Conservation (phyloP, 768 basidiomycete species). For the button mushroom (Agaricus bisporus) region DNA sequence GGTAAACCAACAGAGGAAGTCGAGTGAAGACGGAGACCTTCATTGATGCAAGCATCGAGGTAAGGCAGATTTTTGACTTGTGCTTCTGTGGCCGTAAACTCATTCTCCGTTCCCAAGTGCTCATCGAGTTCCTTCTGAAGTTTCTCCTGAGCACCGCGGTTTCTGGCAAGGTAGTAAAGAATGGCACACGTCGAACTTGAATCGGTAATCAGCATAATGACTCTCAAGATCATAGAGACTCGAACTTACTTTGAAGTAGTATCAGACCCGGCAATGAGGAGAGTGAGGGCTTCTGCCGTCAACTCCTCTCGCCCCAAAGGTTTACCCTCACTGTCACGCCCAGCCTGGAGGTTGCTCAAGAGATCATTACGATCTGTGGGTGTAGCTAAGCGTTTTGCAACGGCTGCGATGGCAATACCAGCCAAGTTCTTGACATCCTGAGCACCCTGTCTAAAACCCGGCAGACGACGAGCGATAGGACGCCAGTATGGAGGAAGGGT, state of each 20-base stretch:
- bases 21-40: conserved; percentile 79
- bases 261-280: conserved; percentile 85
- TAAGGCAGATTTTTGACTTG: conserved; percentile 72
- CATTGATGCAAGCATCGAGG: conserved; percentile 84
- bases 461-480: conserved; percentile 55
- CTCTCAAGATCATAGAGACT: not conserved
- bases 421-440: conserved; percentile 67
- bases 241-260: conserved; percentile 82
- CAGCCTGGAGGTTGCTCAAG: conserved; percentile 72
- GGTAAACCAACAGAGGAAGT: conserved; percentile 83
- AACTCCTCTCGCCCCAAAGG: conserved; percentile 77
- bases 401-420: conserved; percentile 74
- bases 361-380: conserved; percentile 76
- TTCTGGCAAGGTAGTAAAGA: conserved; percentile 72
- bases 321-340: conserved; percentile 74
- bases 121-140: conserved; percentile 75
- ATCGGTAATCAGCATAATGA: not conserved
- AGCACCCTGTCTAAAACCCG: conserved; percentile 71
- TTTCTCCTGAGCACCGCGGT: conserved; percentile 58
- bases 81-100: conserved; percentile 54
- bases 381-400: conserved; percentile 64
- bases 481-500: conserved; percentile 69
- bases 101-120: conserved; percentile 49
- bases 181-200: conserved; percentile 84
- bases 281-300: conserved; percentile 83